A percentile compares a stretch with the other conserved stretches of the same genome.
These are phyloP conservation scores for Fusarium equiseti DNA, from an alignment of 2,329 filamentous ascomycete genomes.

Conservation along the genomic window DNA sequence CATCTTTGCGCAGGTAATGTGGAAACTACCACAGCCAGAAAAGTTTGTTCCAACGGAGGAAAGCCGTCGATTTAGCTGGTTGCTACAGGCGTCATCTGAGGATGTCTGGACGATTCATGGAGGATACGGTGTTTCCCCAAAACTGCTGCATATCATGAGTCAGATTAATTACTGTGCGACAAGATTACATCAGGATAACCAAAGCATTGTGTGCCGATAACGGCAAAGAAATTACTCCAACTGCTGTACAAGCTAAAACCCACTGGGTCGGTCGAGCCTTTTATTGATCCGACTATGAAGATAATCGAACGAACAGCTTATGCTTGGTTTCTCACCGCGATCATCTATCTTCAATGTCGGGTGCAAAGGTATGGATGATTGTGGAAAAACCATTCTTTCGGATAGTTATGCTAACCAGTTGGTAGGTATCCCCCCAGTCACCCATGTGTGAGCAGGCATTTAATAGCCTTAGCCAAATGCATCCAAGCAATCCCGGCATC, in stretches of 20 bases:
- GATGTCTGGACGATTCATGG: conserved; percentile 6
- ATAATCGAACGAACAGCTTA: conserved; percentile 13
- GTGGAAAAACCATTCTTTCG: neutral
- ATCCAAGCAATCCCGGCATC: conserved; percentile 6
- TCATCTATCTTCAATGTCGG: conserved; percentile 18
- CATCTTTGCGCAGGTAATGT: conserved; percentile 1
- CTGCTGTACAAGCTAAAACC: neutral
- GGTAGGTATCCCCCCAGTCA: conserved; percentile 1
- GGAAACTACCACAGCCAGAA: conserved; percentile 9
- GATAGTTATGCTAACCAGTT: conserved; percentile 6
- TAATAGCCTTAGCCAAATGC: conserved; percentile 4
- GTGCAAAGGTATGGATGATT: conserved; percentile 11
- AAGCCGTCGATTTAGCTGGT: conserved; percentile 9
- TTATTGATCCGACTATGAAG: conserved; percentile 1
- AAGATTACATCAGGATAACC: conserved; percentile 1
- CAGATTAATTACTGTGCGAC: conserved; percentile 7
- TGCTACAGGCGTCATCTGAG: neutral
- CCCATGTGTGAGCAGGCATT: conserved; percentile 1
- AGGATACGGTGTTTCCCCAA: neutral
- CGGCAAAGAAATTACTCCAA: conserved; percentile 11
- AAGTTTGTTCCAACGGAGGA: conserved; percentile 2
- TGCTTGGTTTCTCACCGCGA: conserved; percentile 12
- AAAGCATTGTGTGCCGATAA: no score
- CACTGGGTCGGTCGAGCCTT: neutral
- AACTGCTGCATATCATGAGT: conserved; percentile 3